These are phyloP conservation scores for Fusarium begoniae DNA, from an alignment of 2,329 filamentous ascomycete species.

Conservation along the genomic window DNA sequence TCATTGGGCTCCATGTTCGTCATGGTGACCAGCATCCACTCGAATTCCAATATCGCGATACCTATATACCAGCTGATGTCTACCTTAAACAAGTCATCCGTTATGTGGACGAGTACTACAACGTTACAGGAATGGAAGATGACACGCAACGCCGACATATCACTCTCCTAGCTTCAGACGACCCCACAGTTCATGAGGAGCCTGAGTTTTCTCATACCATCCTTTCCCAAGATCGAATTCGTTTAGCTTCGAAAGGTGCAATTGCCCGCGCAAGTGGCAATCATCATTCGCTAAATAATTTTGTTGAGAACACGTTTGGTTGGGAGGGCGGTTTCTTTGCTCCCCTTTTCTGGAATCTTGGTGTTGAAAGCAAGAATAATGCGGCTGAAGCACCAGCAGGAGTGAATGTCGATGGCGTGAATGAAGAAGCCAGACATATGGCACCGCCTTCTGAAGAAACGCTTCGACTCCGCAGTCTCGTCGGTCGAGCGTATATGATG, in stretches of 20 bases:
- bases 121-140: constrained; percentile 50
- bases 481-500: constrained; percentile 83
- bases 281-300: constrained; percentile 66
- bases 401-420: constrained; percentile 35
- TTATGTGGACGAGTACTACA: constrained; percentile 61
- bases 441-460: constrained; percentile 59
- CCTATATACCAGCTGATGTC: constrained; percentile 78
- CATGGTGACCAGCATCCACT: constrained; percentile 81
- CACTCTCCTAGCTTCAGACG: constrained; percentile 79
- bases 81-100: constrained; percentile 70
- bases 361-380: constrained; percentile 56
- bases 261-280: constrained; percentile 54
- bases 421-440: constrained; percentile 39
- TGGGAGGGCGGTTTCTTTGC: constrained; percentile 92
- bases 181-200: constrained; percentile 76
- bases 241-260: constrained; percentile 72
- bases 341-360: constrained; percentile 83
- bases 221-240: constrained; percentile 79
- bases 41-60: constrained; percentile 78
- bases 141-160: constrained; percentile 56
- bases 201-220: constrained; percentile 67
- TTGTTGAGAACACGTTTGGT: constrained; percentile 79
- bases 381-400: constrained; percentile 47
- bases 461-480: constrained; percentile 74
- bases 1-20: constrained; percentile 80